Conservation (phyloP, 345 rosid species). For the Linum lewisii region DNA sequence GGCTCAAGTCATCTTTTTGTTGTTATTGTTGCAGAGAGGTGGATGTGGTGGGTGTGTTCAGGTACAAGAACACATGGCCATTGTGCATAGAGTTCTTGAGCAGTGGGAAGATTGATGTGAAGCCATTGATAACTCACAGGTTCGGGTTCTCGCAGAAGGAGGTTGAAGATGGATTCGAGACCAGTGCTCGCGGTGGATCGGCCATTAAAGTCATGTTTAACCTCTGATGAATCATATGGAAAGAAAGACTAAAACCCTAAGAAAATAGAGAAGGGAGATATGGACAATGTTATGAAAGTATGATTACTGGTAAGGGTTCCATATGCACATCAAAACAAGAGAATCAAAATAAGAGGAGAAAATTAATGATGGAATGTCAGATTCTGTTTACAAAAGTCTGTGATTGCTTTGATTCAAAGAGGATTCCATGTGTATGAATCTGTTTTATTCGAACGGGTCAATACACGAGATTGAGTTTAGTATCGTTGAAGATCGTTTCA, state of each 20-base stretch:
- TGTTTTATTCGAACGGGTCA: too few relatives aligned
- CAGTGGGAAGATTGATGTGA: constrained; percentile 76
- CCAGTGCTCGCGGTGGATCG: constrained; percentile 72
- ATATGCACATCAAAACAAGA: too few relatives aligned
- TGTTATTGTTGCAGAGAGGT: constrained; percentile 47
- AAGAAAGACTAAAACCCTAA: background rate
- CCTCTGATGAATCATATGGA: constrained; percentile 23
- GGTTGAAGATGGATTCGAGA: constrained; percentile 79
- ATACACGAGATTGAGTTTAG: too few relatives aligned
- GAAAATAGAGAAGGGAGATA: background rate
- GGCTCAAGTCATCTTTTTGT: background rate
- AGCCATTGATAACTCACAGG: constrained; percentile 83
- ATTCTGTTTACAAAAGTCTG: too few relatives aligned
- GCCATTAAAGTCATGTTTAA: constrained; percentile 95
- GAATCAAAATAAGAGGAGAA: too few relatives aligned
- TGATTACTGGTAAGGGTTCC: too few relatives aligned
- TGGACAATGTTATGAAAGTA: too few relatives aligned
- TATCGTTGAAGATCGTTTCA: too few relatives aligned
- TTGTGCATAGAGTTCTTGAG: constrained; percentile 63
- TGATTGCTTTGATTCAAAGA: too few relatives aligned
- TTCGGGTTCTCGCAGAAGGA: constrained; percentile 76
- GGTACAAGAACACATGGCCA: constrained; percentile 89
- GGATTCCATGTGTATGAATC: too few relatives aligned
- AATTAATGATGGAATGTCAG: too few relatives aligned
- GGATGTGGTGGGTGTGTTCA: constrained; percentile 69